Evolutionary conservation across 2,329 filamentous ascomycete species (phyloP).

Genomic region (Gyromitra esculenta): DNA sequence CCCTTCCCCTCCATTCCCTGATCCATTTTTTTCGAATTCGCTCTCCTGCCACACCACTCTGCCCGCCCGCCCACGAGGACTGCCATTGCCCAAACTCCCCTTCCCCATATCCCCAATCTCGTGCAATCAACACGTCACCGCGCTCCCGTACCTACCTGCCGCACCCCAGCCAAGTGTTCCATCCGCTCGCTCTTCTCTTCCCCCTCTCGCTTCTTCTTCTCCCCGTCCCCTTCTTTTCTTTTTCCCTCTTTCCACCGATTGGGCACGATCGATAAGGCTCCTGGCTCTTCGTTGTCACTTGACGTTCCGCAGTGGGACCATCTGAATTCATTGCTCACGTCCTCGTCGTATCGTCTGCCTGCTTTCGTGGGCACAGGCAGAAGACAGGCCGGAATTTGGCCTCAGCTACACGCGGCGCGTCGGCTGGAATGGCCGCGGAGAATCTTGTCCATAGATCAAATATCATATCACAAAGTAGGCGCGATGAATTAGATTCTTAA

Average conservation of each 20-base stretch:
- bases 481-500: slow-evolving; percentile 11
- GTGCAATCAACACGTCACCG: slow-evolving; percentile 49
- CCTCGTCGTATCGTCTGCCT: slow-evolving; percentile 32
- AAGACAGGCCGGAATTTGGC: slow-evolving; percentile 4
- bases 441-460: slow-evolving; percentile 3
- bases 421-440: slow-evolving; percentile 28
- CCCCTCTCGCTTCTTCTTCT: slow-evolving; percentile 11
- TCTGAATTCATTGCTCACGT: slow-evolving; percentile 36
- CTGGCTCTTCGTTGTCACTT: slow-evolving; percentile 50
- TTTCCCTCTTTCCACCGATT: slow-evolving; percentile 43
- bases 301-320: slow-evolving; percentile 40
- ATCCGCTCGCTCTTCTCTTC: slow-evolving; percentile 7
- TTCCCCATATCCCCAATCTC: slow-evolving; percentile 30
- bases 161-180: slow-evolving; percentile 20
- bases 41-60: slow-evolving; percentile 30
- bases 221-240: slow-evolving; percentile 41
- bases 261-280: slow-evolving; percentile 38
- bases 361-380: slow-evolving; percentile 2
- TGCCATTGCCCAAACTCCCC: neutral
- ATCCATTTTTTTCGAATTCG: slow-evolving; percentile 35
- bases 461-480: slow-evolving; percentile 25
- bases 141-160: slow-evolving; percentile 24
- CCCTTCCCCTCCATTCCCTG: slow-evolving; percentile 46
- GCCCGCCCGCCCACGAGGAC: slow-evolving; percentile 33
- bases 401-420: slow-evolving; percentile 29